Evolutionary conservation across 2,329 filamentous ascomycete species (phyloP).

Genomic region (Pyricularia pennisetigena): DNA sequence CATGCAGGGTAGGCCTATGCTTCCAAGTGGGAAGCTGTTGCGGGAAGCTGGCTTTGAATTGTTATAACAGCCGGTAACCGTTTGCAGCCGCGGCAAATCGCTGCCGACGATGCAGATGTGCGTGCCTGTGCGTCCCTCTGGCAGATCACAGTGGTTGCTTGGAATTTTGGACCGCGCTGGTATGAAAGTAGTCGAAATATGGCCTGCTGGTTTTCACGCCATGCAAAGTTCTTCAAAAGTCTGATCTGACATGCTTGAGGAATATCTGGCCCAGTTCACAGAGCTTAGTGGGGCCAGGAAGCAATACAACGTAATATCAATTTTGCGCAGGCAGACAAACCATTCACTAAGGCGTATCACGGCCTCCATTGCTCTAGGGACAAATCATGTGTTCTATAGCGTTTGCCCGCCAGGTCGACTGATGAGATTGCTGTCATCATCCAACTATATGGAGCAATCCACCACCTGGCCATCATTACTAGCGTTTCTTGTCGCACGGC

Average conservation of each 20-base stretch:
- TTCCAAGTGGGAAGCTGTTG: constrained; percentile 35
- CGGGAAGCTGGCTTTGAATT: constrained; percentile 42
- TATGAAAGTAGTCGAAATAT: background rate
- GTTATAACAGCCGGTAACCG: constrained; percentile 15
- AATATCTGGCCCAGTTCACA: background rate
- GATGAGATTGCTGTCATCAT: too few relatives aligned
- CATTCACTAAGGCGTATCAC: too few relatives aligned
- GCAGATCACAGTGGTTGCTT: too few relatives aligned
- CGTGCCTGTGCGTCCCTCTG: too few relatives aligned
- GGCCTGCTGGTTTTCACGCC: background rate
- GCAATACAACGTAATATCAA: background rate
- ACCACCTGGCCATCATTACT: too few relatives aligned
- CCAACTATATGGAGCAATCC: too few relatives aligned
- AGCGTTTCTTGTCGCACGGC: too few relatives aligned
- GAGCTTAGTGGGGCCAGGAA: background rate
- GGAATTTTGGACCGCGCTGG: too few relatives aligned
- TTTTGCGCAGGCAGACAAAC: background rate
- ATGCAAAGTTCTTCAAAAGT: background rate
- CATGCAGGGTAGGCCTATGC: constrained; percentile 46
- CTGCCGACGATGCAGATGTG: background rate
- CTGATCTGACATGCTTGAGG: background rate
- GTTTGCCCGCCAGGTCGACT: too few relatives aligned
- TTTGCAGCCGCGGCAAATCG: background rate
- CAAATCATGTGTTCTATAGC: too few relatives aligned
- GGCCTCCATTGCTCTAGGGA: too few relatives aligned